Evolutionary conservation across 2,329 filamentous ascomycete genomes (phyloP).

Genomic region (Magnaporthiopsis incrustans): DNA sequence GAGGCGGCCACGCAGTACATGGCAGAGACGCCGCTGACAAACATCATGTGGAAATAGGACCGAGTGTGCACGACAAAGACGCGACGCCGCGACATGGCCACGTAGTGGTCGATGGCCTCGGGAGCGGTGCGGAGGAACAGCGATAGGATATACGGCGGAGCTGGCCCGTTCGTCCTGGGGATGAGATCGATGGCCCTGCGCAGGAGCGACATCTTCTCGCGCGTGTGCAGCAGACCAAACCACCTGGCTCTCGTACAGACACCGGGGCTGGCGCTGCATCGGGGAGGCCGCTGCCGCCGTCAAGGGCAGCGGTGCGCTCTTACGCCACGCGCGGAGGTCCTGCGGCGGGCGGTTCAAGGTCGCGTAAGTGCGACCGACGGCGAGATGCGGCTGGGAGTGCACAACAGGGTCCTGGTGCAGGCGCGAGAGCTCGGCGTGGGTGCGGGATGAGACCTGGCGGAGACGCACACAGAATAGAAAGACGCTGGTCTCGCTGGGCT

Average conservation of each 20-base stretch:
- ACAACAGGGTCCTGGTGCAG: slow-evolving; percentile 4
- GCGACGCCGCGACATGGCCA: slow-evolving; percentile 23
- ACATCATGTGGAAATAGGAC: slow-evolving; percentile 41
- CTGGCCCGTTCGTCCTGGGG: slow-evolving; percentile 24
- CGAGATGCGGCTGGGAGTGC: slow-evolving; percentile 9
- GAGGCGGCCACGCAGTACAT: not conserved
- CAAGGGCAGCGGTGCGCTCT: slow-evolving; percentile 20
- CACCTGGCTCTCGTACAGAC: slow-evolving; percentile 34
- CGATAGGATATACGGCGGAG: slow-evolving; percentile 22
- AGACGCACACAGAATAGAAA: slow-evolving; percentile 30
- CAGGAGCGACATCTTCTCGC: slow-evolving; percentile 31
- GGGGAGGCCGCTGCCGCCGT: not conserved
- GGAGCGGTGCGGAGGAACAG: slow-evolving; percentile 27
- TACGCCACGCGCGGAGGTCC: slow-evolving; percentile 29
- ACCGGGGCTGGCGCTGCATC: slow-evolving; percentile 17
- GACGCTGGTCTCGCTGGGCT: slow-evolving; percentile 25
- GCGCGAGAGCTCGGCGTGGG: slow-evolving; percentile 22
- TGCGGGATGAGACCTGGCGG: slow-evolving; percentile 31
- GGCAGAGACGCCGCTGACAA: slow-evolving; percentile 13
- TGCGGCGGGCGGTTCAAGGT: slow-evolving; percentile 21
- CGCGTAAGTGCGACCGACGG: slow-evolving; percentile 17
- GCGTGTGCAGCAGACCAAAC: slow-evolving; percentile 33
- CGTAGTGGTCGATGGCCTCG: slow-evolving; percentile 30
- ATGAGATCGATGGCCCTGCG: slow-evolving; percentile 32
- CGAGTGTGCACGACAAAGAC: slow-evolving; percentile 34